phyloP scores from a whole-genome alignment of 257 asterid genomes.

The Penstemon eatonii region DNA sequence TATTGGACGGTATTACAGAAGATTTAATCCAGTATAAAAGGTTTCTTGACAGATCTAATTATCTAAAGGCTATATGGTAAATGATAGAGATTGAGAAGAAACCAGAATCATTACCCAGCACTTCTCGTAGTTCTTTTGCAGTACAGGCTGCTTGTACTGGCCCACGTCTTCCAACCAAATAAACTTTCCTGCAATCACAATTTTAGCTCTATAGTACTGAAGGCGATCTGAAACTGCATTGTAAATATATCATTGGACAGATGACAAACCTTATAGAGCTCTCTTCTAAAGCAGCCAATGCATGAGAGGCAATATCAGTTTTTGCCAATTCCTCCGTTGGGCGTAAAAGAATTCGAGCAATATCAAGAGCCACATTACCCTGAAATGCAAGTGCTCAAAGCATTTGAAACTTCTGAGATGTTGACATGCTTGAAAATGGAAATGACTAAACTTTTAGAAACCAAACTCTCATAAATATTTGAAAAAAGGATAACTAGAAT shows the following conservation, averaged over 20 bases:
- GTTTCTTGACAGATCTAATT: neutral
- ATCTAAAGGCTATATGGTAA: neutral
- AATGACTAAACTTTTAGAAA: constrained; percentile 11
- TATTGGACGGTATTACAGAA: neutral
- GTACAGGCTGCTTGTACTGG: constrained; percentile 97
- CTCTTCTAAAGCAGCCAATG: constrained; percentile 70
- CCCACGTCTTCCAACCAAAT: constrained; percentile 97
- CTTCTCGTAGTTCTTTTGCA: constrained; percentile 89
- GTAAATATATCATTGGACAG: constrained; percentile 7
- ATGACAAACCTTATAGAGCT: constrained; percentile 70
- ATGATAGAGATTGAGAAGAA: constrained; percentile 6
- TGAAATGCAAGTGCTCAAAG: constrained; percentile 27
- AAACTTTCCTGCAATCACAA: constrained; percentile 66
- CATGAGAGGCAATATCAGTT: constrained; percentile 84
- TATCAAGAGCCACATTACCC: constrained; percentile 99
- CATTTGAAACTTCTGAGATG: constrained; percentile 1
- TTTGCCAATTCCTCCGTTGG: constrained; percentile 72
- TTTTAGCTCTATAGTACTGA: constrained; percentile 18
- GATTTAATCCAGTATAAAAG: neutral
- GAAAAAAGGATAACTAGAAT: neutral
- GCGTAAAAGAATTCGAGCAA: constrained; percentile 84
- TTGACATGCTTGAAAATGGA: neutral
- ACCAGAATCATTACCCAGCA: constrained; percentile 54
- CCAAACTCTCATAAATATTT: neutral
- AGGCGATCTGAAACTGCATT: neutral